Evolutionary conservation across 2,329 filamentous ascomycete species (phyloP), one percentile per base, ranked within the genome.

Genomic region (Simplicillium sp.): DNA sequence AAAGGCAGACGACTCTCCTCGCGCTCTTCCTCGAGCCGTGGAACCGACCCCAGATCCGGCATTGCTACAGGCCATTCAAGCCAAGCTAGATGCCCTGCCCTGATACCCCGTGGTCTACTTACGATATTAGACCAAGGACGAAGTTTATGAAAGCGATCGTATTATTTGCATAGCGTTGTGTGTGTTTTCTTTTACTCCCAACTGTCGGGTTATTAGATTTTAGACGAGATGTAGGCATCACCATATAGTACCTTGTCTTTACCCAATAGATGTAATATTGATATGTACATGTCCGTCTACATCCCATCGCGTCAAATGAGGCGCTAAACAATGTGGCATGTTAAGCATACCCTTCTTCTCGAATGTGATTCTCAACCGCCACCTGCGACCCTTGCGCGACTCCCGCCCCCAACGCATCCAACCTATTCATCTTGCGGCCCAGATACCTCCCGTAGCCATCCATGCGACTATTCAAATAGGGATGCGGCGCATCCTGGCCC

Each of bases 1-100:
- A 44, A 77, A 79, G 48, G 81, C 80, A 51, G 60, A 67, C 3
- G 62, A 69, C 40, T 85, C 80, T 52, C 68, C 69, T 13, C 69
- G 82, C 38, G 66, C 70, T 44, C 71, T 70, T 42, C 73, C 77
- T 12, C 74, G 71, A 49, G 79, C 75, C 53, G 68, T 77, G 20
- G 76, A 82, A 41, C 75, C 73, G 1, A 68, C 73, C 50, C 75
- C 73, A 2, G 77, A 84, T 52, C 76, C 77, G 1, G 74, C 76
- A 11, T 59, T 84, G 6, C 51, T 83, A 40, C 69, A 67, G 52
- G 67, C 64, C 37, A 63, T 84, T 15, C 71, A 81, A 49, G 69
- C 64, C 38, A 79, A 72, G 46, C 59, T 83, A 38, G 64, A 65
- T 39, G 56, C 52, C 18, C 47, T 75, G 20, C 20, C 20, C 20